Conservation (phyloP, 2,329 filamentous ascomycete species). For the Cephalotrichum gorgonifer region DNA sequence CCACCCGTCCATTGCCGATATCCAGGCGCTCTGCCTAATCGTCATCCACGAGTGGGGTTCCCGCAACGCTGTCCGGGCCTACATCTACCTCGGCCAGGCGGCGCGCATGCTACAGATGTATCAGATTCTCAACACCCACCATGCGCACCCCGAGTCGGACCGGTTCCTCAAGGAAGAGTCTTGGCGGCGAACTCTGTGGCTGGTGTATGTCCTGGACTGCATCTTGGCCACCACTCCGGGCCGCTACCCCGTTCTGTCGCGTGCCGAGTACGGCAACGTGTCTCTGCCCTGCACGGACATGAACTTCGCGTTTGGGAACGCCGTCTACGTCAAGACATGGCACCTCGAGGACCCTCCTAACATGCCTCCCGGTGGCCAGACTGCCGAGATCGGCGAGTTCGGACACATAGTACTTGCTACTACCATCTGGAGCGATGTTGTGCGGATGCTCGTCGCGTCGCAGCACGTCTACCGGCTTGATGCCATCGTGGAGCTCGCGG, state of each 20-base stretch:
- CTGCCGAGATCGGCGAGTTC: conserved; percentile 49
- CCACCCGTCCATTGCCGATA: conserved; percentile 48
- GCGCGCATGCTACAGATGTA: conserved; percentile 58
- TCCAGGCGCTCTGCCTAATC: conserved; percentile 50
- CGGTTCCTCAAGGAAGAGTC: conserved; percentile 52
- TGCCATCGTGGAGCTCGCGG: conserved; percentile 38
- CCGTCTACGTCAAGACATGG: conserved; percentile 47
- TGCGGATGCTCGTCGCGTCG: conserved; percentile 48
- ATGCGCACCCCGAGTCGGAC: conserved; percentile 39
- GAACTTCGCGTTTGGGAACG: conserved; percentile 53
- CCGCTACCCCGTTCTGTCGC: conserved; percentile 44
- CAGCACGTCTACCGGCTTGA: conserved; percentile 43
- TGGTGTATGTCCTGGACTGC: conserved; percentile 53
- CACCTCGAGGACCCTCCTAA: conserved; percentile 26
- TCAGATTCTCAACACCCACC: conserved; percentile 46
- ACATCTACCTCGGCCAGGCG: conserved; percentile 52
- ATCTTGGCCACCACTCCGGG: conserved; percentile 52
- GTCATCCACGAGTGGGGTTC: conserved; percentile 55
- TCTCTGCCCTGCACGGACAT: conserved; percentile 50
- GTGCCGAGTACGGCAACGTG: conserved; percentile 43
- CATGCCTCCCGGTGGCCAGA: conserved; percentile 23
- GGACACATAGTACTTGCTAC: conserved; percentile 51
- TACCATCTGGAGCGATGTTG: conserved; percentile 51
- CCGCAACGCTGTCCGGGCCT: conserved; percentile 50
- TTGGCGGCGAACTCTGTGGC: conserved; percentile 50